Evolutionary conservation across 2,329 filamentous ascomycete genomes (phyloP).

Genomic region (Dendrostoma leiphaemia): DNA sequence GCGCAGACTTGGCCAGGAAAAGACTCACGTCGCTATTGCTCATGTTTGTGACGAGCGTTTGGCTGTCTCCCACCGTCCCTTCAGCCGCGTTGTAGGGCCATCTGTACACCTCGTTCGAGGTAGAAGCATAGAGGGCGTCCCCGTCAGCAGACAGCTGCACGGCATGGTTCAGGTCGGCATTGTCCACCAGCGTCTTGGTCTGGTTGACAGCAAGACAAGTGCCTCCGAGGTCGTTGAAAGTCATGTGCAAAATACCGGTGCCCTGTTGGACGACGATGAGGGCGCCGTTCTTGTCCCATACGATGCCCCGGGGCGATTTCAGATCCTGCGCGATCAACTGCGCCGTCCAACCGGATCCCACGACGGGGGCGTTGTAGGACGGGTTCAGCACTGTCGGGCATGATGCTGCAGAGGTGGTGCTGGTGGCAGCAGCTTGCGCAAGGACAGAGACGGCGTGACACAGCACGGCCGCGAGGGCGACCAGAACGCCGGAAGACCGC

Average conservation of each 20-base stretch:
- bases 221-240: conserved; percentile 38
- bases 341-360: conserved; percentile 31
- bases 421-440: conserved; percentile 9
- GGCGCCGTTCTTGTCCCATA: conserved; percentile 43
- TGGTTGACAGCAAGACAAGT: conserved; percentile 39
- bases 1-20: too few relatives aligned
- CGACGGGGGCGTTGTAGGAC: conserved; percentile 26
- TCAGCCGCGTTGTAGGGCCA: conserved; percentile 63
- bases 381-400: conserved; percentile 27
- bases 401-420: neutral
- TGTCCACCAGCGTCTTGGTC: conserved; percentile 35
- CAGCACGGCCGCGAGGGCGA: neutral
- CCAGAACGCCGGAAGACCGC: neutral
- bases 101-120: conserved; percentile 54
- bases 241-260: conserved; percentile 39
- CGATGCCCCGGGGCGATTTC: conserved; percentile 40
- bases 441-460: neutral
- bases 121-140: conserved; percentile 56
- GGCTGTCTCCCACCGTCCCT: conserved; percentile 42
- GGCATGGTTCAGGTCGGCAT: conserved; percentile 51
- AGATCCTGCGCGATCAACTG: conserved; percentile 33
- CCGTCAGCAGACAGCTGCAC: conserved; percentile 53
- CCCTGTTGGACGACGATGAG: conserved; percentile 45
- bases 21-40: conserved; percentile 43
- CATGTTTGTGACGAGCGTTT: conserved; percentile 63